Base-by-base conservation (phyloP, 2,329 filamentous ascomycete species). In the Colletotrichum sidae region DNA sequence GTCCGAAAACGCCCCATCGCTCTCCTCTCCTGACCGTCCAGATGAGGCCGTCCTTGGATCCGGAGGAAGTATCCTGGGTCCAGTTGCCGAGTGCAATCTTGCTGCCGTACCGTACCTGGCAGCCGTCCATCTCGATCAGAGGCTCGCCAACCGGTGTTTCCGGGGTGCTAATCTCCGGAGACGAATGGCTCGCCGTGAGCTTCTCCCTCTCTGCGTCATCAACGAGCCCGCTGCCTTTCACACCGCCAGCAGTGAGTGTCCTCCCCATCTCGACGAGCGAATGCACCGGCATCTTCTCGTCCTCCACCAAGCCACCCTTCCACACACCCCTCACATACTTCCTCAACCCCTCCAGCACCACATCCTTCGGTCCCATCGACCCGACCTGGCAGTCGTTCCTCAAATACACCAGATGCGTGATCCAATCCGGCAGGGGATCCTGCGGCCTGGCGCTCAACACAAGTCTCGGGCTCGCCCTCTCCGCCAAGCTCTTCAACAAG, bases 1-100 rank as follows among this genome's bases (percentile, higher is more conserved):
- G 91, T 0, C 96, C 96, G 73, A 99, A 96, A 15, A 98, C 87
- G 3, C 92, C 95, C 92, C 94, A 97, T 68, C 94, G 88, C 75
- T 97, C 89, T 33, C 95, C 94, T 55, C 91, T 87, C 44, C 89
- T 87, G 33, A 98, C 90, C 0, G 86, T 92, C 93, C 96, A 97
- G 73, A 90, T 85, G 6, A 98, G 81, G 0, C 95, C 95, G 1
- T 85, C 76, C 64, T 81, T 79, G 15, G 78, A 69, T 0, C 86
- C 86, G 4, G 86, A 70, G 11, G 84, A 74, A 2, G 73, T 77
- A n/a, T 83, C 72, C 75, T 93, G 87, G 12, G 82, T 80, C 94
- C 94, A 97, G 74, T 92, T 90, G 4, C 95, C 94, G 0, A 99
- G 84, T 0, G 92, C 92, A 4, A 89, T 79, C 70, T 92, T 94